Evolutionary conservation across 371 early-diverging fungal genomes (phyloP), one percentile per base, ranked within the genome.

Genomic region (Capillidium heterosporum): DNA sequence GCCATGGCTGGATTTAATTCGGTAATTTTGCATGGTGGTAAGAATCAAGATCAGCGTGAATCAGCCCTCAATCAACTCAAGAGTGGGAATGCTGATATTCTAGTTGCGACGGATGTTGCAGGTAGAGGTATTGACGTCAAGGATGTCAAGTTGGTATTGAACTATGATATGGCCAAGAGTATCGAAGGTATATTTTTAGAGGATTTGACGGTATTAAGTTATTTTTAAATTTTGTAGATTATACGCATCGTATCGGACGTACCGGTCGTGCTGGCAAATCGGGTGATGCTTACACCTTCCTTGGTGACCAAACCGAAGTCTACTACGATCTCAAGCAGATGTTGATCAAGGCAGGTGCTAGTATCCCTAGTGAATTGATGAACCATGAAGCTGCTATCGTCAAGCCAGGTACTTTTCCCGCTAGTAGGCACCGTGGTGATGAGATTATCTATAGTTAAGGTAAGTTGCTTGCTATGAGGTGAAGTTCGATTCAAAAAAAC

Each of bases 51-150:
- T 59, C 90, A 89, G 71, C 84, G 95, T n/a, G 46, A 28, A 19
- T 21, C 42, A 31, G 39, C 43, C 15, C 47, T 62, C 27, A 58
- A 56, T 13, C 59, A 62, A 28, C 54, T 62, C 28, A 61, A 61
- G 42, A 48, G 46, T 28, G 58, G 54, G 0, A 61, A 54, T 17
- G 59, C 56, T 42, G 59, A 62, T 28, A 56, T 62, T 21, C 48
- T 62, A 11, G 59, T 99, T 41, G 98, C 99, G 8, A 99, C 99
- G 1, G 93, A 94, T 71, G 97, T 99, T 10, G 99, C 99, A 17
- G 92, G 92, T 40, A 87, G 99, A 68, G 99, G 99, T 73, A 90
- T 99, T 63, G 99, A 99, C 72, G 80, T 99, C 40, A 89, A 90
- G 68, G 85, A 98, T 63, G 90, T 99, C 24, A 88, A 90, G 4